These are phyloP conservation scores for Termitomyces sp. DNA, from an alignment of 768 basidiomycete species.

Conservation along the genomic window DNA sequence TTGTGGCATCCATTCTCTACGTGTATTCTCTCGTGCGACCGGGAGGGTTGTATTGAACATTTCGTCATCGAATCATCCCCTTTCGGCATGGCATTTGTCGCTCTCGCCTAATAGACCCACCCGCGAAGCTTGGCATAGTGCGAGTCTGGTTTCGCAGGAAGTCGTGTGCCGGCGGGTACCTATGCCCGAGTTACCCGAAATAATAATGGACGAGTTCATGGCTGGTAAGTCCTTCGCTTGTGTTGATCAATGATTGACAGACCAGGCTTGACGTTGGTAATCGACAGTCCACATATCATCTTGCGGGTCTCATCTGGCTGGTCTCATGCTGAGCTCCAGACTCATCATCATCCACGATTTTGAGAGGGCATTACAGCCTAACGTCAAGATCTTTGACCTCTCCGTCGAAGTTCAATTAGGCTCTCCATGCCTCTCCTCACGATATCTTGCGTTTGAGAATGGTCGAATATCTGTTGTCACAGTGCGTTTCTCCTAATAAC, in stretches of 20 bases:
- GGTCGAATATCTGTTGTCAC: conserved; percentile 47
- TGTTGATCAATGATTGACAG: neutral
- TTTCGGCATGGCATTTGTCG: conserved; percentile 35
- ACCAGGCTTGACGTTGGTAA: neutral
- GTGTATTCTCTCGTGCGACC: conserved; percentile 51
- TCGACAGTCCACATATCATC: conserved; percentile 41
- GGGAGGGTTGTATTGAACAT: conserved; percentile 45
- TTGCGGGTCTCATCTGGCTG: conserved; percentile 48
- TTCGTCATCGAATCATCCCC: conserved; percentile 32
- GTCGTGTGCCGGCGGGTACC: neutral
- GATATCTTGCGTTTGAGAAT: conserved; percentile 50
- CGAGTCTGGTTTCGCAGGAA: conserved; percentile 8
- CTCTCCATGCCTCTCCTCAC: conserved; percentile 34
- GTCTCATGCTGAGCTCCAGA: conserved; percentile 36
- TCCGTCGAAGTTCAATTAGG: conserved; percentile 42
- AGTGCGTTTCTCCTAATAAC: conserved; percentile 28
- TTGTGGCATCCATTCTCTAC: conserved; percentile 46
- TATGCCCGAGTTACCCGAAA: neutral
- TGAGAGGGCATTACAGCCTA: conserved; percentile 31
- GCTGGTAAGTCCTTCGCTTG: conserved; percentile 35
- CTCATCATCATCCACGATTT: conserved; percentile 43
- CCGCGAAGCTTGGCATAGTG: neutral
- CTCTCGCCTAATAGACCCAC: conserved; percentile 16
- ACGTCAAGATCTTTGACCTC: conserved; percentile 29
- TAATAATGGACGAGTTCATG: conserved; percentile 41